Conservation (phyloP, 75 land plant genomes). For the Isoetes taiwanensis region DNA sequence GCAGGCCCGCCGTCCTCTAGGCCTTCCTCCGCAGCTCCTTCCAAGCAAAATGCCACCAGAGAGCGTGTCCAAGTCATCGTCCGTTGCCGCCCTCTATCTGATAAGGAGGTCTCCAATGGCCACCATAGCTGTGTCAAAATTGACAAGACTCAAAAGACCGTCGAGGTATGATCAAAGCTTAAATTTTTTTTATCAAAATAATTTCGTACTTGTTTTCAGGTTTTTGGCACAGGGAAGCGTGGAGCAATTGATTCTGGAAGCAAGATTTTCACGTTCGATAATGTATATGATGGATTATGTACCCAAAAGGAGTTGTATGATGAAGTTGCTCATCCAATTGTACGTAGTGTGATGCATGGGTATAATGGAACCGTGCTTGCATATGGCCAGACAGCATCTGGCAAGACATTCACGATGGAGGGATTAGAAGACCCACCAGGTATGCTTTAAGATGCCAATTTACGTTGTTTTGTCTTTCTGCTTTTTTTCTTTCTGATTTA, state of each 20-base stretch:
- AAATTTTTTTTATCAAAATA: too few relatives aligned
- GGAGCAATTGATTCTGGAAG: conserved; percentile 9
- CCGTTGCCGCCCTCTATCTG: conserved; percentile 25
- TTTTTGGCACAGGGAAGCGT: background rate
- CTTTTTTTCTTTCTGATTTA: too few relatives aligned
- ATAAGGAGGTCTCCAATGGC: conserved; percentile 18
- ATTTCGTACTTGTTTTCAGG: background rate
- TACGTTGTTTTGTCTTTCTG: too few relatives aligned
- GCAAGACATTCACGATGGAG: conserved; percentile 35
- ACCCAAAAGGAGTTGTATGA: conserved; percentile 25
- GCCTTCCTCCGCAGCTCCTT: background rate
- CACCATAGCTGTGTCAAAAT: conserved; percentile 12
- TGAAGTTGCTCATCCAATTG: conserved; percentile 32
- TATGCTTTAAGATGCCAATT: too few relatives aligned
- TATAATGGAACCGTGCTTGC: conserved; percentile 35
- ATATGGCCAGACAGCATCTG: conserved; percentile 35
- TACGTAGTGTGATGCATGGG: conserved; percentile 34
- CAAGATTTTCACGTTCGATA: conserved; percentile 32
- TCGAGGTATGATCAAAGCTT: conserved; percentile 19
- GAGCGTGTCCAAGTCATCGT: conserved; percentile 35
- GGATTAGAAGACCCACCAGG: conserved; percentile 28
- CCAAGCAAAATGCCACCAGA: background rate
- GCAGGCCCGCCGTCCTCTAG: background rate
- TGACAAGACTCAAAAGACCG: conserved; percentile 11
- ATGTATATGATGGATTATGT: conserved; percentile 18